phyloP scores from a whole-genome alignment of 176 grass and related monocot genomes.

The Oryza rufipogon region DNA sequence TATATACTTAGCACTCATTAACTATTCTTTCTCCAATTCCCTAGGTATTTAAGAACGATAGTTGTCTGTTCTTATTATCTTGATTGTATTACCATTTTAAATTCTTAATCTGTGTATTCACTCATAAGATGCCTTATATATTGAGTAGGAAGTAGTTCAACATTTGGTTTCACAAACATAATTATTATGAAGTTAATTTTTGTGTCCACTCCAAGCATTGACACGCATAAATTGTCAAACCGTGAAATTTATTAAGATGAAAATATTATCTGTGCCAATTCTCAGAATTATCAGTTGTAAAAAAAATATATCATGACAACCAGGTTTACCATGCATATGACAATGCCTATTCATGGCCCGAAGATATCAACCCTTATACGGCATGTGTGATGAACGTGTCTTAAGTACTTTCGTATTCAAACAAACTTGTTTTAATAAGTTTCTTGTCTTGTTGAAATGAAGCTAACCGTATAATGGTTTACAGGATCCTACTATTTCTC shows the following conservation, averaged over 20 bases:
- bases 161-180: neutral
- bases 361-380: constrained; percentile 1
- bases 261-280: neutral
- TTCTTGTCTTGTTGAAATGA: neutral
- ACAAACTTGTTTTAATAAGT: neutral
- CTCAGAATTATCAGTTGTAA: neutral
- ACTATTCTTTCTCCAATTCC: neutral
- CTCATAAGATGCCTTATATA: too few relatives aligned
- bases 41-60: neutral
- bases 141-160: neutral
- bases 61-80: neutral
- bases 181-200: neutral
- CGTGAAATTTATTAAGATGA: neutral
- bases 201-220: neutral
- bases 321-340: neutral
- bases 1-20: neutral
- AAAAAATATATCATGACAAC: neutral
- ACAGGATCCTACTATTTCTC: neutral
- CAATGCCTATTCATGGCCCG: neutral
- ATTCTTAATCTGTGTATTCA: too few relatives aligned
- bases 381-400: neutral
- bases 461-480: neutral
- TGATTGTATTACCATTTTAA: neutral
- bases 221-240: too few relatives aligned
- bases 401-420: neutral